Conservation (phyloP, 1,284 basidiomycete genomes). For the Rhodotorula sp. region DNA sequence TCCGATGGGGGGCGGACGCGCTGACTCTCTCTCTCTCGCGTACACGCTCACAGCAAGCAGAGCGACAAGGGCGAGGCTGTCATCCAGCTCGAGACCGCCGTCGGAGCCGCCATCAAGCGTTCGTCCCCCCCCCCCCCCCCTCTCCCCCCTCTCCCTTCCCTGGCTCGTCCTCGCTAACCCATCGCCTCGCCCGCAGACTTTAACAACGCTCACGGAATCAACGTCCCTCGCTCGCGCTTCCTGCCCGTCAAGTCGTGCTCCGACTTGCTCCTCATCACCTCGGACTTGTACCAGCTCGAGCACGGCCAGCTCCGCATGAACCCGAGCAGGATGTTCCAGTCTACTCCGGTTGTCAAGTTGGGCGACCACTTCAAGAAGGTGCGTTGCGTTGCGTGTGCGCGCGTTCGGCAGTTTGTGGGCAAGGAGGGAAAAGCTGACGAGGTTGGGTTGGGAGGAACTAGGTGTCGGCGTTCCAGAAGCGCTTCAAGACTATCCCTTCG, state of each 20-base stretch:
- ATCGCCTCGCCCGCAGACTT: conserved; percentile 58
- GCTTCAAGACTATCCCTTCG: conserved; percentile 95
- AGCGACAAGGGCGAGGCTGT: conserved; percentile 87
- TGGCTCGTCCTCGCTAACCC: neutral
- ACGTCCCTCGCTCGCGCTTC: conserved; percentile 96
- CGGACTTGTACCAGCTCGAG: conserved; percentile 90
- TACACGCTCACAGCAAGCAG: conserved; percentile 75
- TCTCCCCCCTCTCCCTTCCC: neutral
- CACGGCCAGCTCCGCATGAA: conserved; percentile 85
- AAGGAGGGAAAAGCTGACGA: too few species aligned
- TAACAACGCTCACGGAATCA: conserved; percentile 90
- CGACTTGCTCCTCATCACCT: conserved; percentile 91
- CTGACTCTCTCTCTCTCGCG: neutral
- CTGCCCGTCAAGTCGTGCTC: conserved; percentile 65
- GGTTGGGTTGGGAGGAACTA: neutral
- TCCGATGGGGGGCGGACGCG: too few species aligned
- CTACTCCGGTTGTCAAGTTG: conserved; percentile 79
- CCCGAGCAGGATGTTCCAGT: conserved; percentile 80
- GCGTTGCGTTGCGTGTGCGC: too few species aligned
- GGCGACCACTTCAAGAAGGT: conserved; percentile 66
- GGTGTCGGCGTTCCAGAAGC: conserved; percentile 85
- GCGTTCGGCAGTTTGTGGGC: too few species aligned
- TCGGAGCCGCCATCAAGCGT: conserved; percentile 94
- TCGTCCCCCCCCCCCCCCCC: neutral
- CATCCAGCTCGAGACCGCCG: conserved; percentile 90